phyloP scores from a whole-genome alignment of 441 rosid species.

The Populus hybrid region DNA sequence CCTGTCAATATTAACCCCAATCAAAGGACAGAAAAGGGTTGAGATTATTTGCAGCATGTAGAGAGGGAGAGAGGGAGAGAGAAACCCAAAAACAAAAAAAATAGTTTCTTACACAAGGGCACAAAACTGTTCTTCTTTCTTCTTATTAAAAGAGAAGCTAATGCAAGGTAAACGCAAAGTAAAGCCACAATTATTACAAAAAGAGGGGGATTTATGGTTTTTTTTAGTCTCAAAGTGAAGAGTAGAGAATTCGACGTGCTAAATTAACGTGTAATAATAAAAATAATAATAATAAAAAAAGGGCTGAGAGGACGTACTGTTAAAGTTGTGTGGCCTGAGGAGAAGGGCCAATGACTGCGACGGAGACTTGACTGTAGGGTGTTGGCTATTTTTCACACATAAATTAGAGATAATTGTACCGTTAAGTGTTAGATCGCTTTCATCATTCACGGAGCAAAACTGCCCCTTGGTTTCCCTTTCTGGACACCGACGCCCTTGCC shows the following conservation, averaged over 20 bases:
- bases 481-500: neutral
- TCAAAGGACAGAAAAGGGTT: slow-evolving; percentile 7
- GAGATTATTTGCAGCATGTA: neutral
- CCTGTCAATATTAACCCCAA: slow-evolving; percentile 51
- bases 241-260: too few species aligned
- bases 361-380: neutral
- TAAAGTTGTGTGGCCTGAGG: neutral
- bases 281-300: too few species aligned
- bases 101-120: slow-evolving; percentile 3
- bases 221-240: too few species aligned
- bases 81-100: neutral
- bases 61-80: neutral
- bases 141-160: neutral
- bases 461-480: neutral
- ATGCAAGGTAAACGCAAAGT: neutral
- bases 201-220: too few species aligned
- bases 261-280: too few species aligned
- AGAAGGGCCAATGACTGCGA: neutral
- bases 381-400: neutral
- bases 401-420: neutral
- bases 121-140: too few species aligned
- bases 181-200: neutral
- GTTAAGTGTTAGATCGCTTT: slow-evolving; percentile 15
- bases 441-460: neutral
- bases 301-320: neutral